These are phyloP conservation scores for Pleurotus salmoneostramineus DNA, from an alignment of 768 basidiomycete species.

Conservation along the genomic window DNA sequence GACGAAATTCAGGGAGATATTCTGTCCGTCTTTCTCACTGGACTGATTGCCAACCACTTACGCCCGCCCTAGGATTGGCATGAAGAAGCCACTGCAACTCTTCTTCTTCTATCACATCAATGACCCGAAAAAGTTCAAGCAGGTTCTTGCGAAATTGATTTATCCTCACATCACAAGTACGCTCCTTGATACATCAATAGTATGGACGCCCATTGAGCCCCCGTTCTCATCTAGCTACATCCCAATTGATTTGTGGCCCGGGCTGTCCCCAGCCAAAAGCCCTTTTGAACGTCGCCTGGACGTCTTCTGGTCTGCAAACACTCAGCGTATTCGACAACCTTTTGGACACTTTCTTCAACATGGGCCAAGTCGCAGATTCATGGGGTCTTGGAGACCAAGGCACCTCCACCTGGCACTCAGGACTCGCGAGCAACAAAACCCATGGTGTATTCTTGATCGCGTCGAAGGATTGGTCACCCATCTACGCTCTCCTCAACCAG, in stretches of 20 bases:
- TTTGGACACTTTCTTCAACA: slow-evolving; percentile 10
- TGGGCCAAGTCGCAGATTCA: slow-evolving; percentile 10
- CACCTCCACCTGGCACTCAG: slow-evolving; percentile 12
- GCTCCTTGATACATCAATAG: not conserved
- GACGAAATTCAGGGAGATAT: slow-evolving; percentile 18
- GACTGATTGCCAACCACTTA: not conserved
- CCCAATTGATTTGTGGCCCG: slow-evolving; percentile 9
- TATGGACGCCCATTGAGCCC: not conserved
- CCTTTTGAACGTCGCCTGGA: slow-evolving; percentile 20
- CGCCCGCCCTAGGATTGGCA: slow-evolving; percentile 12
- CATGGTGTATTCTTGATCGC: slow-evolving; percentile 18
- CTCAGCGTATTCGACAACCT: slow-evolving; percentile 12
- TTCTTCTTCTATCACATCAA: slow-evolving; percentile 19
- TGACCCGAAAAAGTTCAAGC: slow-evolving; percentile 15
- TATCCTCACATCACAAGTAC: slow-evolving; percentile 4
- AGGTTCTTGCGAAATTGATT: slow-evolving; percentile 7
- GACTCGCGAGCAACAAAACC: slow-evolving; percentile 11
- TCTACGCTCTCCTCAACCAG: slow-evolving; percentile 6
- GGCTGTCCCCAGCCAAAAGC: slow-evolving; percentile 11
- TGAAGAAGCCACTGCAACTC: slow-evolving; percentile 18
- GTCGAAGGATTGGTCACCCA: slow-evolving; percentile 10
- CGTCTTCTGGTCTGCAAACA: slow-evolving; percentile 12
- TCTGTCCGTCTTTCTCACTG: slow-evolving; percentile 6
- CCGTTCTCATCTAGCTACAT: slow-evolving; percentile 13
- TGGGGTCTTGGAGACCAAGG: slow-evolving; percentile 12